Evolutionary conservation across 2,329 filamentous ascomycete genomes (phyloP).

Genomic region (Arthrinium phaeospermum): DNA sequence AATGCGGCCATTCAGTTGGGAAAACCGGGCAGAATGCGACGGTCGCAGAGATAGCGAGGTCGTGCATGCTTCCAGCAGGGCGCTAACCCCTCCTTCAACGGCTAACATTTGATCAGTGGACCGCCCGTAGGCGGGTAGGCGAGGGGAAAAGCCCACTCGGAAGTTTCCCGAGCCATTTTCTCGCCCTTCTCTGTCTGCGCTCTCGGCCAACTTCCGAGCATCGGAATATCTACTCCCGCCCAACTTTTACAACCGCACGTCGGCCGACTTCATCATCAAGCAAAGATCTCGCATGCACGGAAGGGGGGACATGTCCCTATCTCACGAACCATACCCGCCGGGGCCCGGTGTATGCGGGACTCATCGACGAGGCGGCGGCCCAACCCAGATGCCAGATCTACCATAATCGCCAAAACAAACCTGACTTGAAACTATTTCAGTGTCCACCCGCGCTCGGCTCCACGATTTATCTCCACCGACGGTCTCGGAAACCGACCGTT

Average conservation of each 20-base stretch:
- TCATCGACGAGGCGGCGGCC: neutral
- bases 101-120: neutral
- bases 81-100: neutral
- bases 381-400: neutral
- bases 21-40: neutral
- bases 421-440: neutral
- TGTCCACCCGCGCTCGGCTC: neutral
- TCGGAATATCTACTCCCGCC: neutral
- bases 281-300: neutral
- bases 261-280: neutral
- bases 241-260: neutral
- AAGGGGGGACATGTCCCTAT: neutral
- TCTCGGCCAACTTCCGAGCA: neutral
- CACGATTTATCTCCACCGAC: conserved; percentile 9
- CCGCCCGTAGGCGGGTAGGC: neutral
- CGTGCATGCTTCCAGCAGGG: neutral
- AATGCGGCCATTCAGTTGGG: neutral
- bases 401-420: neutral
- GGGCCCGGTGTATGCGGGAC: neutral
- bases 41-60: neutral
- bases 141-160: neutral
- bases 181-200: neutral
- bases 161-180: neutral
- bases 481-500: neutral
- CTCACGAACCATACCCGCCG: neutral